Conservation (phyloP, 192 early-diverging fungal species). For the Backusella parvicylindrica region DNA sequence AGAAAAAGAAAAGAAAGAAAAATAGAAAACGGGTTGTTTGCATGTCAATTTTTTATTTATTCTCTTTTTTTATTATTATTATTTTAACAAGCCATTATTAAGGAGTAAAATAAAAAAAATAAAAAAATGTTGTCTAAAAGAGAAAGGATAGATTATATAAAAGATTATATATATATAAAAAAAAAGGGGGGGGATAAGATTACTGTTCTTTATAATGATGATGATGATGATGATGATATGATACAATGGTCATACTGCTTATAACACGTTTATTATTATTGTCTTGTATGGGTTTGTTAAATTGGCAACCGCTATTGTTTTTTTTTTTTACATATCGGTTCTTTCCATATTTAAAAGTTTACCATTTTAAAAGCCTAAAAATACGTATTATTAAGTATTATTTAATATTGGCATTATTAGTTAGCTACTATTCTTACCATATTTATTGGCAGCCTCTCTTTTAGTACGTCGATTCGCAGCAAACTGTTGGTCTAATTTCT, state of each 20-base stretch:
- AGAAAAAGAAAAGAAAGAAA: conserved; percentile 13
- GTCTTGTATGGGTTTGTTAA: background rate
- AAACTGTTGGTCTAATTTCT: conserved; percentile 56
- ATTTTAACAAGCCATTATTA: no score
- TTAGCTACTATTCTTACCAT: conserved; percentile 42
- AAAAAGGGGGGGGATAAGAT: no score
- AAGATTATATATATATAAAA: no score
- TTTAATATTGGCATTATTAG: background rate
- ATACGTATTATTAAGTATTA: background rate
- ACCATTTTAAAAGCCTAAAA: conserved; percentile 17
- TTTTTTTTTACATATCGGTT: background rate
- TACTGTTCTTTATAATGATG: no score
- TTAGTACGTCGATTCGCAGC: conserved; percentile 60
- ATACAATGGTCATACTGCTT: background rate
- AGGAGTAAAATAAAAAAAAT: background rate
- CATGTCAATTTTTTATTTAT: background rate
- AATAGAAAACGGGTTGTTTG: background rate
- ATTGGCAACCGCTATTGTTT: background rate
- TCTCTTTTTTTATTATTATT: background rate
- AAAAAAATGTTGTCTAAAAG: background rate
- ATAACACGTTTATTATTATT: background rate
- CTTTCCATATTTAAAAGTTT: background rate
- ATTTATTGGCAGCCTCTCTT: conserved; percentile 62
- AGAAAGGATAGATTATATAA: no score
- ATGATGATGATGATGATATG: background rate